phyloP scores from a whole-genome alignment of 176 grass and related monocot genomes.

The Secale cereale region DNA sequence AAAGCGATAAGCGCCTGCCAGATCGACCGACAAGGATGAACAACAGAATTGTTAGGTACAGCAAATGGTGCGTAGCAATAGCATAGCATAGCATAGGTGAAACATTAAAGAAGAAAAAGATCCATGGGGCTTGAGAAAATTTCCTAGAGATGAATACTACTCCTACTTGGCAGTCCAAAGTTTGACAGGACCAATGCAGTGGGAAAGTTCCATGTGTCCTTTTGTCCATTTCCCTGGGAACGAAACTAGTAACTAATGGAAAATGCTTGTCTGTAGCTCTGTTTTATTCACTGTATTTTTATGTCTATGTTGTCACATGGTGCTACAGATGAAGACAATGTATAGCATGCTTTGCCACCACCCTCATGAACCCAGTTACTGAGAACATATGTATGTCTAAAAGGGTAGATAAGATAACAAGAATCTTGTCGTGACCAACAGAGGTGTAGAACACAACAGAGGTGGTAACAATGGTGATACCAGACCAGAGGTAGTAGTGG shows the following conservation, averaged over 20 bases:
- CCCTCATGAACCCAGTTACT: neutral
- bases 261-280: neutral
- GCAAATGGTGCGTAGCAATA: neutral
- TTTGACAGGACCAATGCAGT: conserved; percentile 11
- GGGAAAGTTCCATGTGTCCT: conserved; percentile 17
- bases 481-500: neutral
- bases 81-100: neutral
- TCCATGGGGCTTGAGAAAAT: neutral
- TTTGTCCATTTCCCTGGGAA: conserved; percentile 19
- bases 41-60: neutral
- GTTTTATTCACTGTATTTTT: conserved; percentile 24
- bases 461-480: too few species aligned
- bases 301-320: neutral
- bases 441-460: neutral
- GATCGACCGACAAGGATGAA: conserved; percentile 17
- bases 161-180: neutral
- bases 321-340: neutral
- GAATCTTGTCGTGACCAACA: neutral
- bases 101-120: neutral
- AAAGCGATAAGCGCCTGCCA: conserved; percentile 71
- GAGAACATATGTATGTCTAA: neutral
- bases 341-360: neutral
- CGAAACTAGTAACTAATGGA: neutral
- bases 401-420: neutral
- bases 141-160: neutral